Evolutionary conservation across 2,329 filamentous ascomycete genomes (phyloP).

Genomic region (Colletotrichum tropicale): DNA sequence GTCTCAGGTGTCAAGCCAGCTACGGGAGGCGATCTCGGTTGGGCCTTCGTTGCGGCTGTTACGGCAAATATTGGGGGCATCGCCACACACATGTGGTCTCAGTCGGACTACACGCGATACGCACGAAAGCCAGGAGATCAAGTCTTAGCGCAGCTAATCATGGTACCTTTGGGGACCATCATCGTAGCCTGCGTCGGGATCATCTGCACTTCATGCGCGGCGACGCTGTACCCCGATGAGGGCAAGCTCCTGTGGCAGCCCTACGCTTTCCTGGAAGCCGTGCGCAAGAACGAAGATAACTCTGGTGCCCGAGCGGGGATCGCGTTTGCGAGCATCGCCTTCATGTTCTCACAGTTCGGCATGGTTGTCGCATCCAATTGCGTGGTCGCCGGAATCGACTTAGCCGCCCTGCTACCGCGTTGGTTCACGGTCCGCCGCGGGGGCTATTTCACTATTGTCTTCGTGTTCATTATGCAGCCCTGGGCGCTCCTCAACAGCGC

Average conservation of each 20-base stretch:
- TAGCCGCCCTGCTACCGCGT: slow-evolving; percentile 28
- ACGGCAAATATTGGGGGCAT: slow-evolving; percentile 28
- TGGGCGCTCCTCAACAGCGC: slow-evolving; percentile 18
- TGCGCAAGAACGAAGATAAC: slow-evolving; percentile 3
- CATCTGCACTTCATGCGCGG: slow-evolving; percentile 27
- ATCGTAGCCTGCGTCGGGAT: slow-evolving; percentile 28
- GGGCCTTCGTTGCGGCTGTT: slow-evolving; percentile 27
- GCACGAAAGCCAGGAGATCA: slow-evolving; percentile 25
- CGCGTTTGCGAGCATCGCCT: slow-evolving; percentile 9
- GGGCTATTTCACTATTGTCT: slow-evolving; percentile 1
- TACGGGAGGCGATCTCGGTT: slow-evolving; percentile 19
- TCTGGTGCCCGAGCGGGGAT: background rate
- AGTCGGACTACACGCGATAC: slow-evolving; percentile 29
- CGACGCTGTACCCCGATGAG: slow-evolving; percentile 22
- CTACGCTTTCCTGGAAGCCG: slow-evolving; percentile 24
- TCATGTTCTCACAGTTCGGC: slow-evolving; percentile 11
- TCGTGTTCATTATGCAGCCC: slow-evolving; percentile 22
- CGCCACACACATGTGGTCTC: slow-evolving; percentile 25
- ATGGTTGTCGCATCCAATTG: slow-evolving; percentile 3
- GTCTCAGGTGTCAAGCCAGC: slow-evolving; percentile 17
- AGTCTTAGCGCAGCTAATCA: slow-evolving; percentile 25
- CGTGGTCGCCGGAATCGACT: slow-evolving; percentile 23
- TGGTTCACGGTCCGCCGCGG: slow-evolving; percentile 6
- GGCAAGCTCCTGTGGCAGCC: slow-evolving; percentile 27
- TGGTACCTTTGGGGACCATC: slow-evolving; percentile 25